Base-by-base conservation (phyloP, 805 yeast genomes). In the Ogataea glucozyma region DNA sequence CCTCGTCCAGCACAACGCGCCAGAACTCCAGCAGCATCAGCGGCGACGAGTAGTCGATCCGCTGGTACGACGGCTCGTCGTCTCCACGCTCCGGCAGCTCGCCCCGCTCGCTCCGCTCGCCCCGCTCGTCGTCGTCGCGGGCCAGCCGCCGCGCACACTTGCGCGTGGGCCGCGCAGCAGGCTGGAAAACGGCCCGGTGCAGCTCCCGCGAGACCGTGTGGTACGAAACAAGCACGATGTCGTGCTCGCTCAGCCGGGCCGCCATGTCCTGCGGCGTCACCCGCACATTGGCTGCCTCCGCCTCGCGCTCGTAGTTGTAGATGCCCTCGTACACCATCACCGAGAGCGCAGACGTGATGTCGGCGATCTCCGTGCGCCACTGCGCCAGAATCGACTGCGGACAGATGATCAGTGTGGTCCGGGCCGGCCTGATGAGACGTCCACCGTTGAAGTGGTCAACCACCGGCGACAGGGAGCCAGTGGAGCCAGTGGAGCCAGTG, bases 1-100 rank as follows among this genome's bases (percentile, higher is more conserved):
- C 98, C 61, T 93, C 99, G 66, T 93, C 99, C 27, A 93, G 65
- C 0, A 91, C 76, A 2, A 93, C 85, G 41, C 99, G 71, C 88
- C 95, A 88, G 62, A 91, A 93, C 52, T 91, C 88, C 9, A 85
- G 64, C 32, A 85, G 66, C 64, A 88, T 84, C 17, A 93, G 66
- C 0, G 97, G 97, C 0, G 96, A 88, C 2, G 88, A 80, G 55
- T 83, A 82, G 53, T 82, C 85, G 42, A 67, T 66, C 24, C 69
- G 45, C 30, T 61, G 58, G 39, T 62, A 58, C 5, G 41, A 47
- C 16, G 37, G 54, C 40, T 46, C 55, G 22, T 37, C 44, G 33
- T 67, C 59, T 29, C 56, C 54, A 12, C 62, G 58, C n/a, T 31
- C 38, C 13, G 42, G 45, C 7, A 38, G 47, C 6, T 17, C 38